Evolutionary conservation across 106 monocot genomes (phyloP), one percentile per base, ranked within the genome.

Genomic region (Xerophyta viscosa): DNA sequence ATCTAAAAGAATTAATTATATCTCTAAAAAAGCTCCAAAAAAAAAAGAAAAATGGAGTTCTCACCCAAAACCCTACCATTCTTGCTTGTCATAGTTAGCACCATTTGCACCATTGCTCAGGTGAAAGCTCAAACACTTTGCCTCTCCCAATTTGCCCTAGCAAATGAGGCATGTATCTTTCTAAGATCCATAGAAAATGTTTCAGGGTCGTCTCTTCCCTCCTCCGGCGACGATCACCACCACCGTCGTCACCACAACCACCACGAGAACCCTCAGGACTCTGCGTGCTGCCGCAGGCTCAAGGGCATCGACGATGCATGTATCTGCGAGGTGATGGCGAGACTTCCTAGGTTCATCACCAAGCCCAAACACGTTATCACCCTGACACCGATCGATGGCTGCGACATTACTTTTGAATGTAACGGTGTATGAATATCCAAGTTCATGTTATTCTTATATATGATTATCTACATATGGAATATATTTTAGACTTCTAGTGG

Each of bases 251-350:
- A 14, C 15, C 8, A 17, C 5, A 14, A 46, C n/a, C n/a, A 20
- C 15, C n/a, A 46, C 19, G 45, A 46, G 11, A 46, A 46, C 19
- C n/a, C n/a, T 14, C 4, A 20, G 45, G 45, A 46, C 45, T 8
- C 45, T 4, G 45, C 45, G 19, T 46, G 45, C 15, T 46, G 45
- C 45, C 45, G 45, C n/a, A 46, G 45, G n/a, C 45, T 46, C 9
- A 46, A 13, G 4, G 45, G 45, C 45, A 46, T 46, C 45, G 45
- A 46, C 45, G 19, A 46, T 14, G 45, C n/a, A 3, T 46, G 45
- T 17, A 20, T 46, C 11, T 46, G 45, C 45, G 8, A 46, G 45
- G 45, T 46, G 6, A 4, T 46, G 11, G 45, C 45, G 11, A 4
- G 45, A 4, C 45, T 46, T 20, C 45, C 45, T 5, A 13, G 15